These are phyloP conservation scores for Ceratobasidium sp. DNA, from an alignment of 1,284 basidiomycete species.

Conservation along the genomic window DNA sequence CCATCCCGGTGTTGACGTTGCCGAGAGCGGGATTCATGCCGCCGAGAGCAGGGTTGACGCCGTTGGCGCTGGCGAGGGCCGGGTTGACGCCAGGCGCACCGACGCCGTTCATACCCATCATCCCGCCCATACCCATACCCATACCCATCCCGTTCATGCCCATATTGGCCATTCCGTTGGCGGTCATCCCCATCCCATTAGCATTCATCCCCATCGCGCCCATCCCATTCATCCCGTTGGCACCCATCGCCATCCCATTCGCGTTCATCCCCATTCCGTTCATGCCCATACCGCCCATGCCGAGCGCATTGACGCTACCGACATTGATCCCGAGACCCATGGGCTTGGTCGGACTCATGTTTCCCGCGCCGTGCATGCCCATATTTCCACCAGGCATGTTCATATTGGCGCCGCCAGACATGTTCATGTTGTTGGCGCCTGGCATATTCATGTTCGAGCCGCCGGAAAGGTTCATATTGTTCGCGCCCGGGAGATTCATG, in stretches of 20 bases:
- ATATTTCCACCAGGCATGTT: conserved; percentile 46
- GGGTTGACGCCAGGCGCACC: conserved; percentile 16
- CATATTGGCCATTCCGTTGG: not conserved
- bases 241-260: conserved; percentile 1
- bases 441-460: conserved; percentile 23
- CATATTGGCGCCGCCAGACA: conserved; percentile 39
- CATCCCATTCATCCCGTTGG: conserved; percentile 15
- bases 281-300: conserved; percentile 47
- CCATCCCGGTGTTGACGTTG: not conserved
- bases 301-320: conserved; percentile 35
- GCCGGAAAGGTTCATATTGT: conserved; percentile 19
- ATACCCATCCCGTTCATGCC: conserved; percentile 33
- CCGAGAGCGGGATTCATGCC: conserved; percentile 18
- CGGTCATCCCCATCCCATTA: conserved; percentile 18
- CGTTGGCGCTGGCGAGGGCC: conserved; percentile 3
- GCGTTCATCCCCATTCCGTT: conserved; percentile 44
- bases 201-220: conserved; percentile 36
- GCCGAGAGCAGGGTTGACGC: conserved; percentile 24
- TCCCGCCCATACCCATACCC: conserved; percentile 20
- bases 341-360: conserved; percentile 46
- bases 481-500: conserved; percentile 44
- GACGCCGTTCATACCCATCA: conserved; percentile 29
- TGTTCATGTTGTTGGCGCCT: conserved; percentile 46
- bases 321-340: conserved; percentile 45
- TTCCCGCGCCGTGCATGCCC: conserved; percentile 45